These are phyloP conservation scores for Smallanthus sonchifolius DNA, from an alignment of 129 eudicot genomes.

Conservation along the genomic window DNA sequence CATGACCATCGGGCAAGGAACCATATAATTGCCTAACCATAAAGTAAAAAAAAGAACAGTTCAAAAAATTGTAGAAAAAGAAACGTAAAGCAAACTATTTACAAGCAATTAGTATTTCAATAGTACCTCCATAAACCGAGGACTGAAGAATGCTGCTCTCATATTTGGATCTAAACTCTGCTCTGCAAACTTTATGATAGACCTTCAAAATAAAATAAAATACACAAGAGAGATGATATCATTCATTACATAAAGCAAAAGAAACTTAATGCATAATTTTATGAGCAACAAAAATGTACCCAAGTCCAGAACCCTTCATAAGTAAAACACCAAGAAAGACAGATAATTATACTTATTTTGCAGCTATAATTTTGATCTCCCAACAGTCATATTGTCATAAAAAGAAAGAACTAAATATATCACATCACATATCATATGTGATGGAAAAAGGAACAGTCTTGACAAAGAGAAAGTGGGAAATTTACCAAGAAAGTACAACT, in stretches of 20 bases:
- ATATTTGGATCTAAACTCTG: constrained; percentile 76
- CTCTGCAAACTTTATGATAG: constrained; percentile 82
- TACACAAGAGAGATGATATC: background rate
- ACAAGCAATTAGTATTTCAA: constrained; percentile 7
- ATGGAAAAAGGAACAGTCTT: constrained; percentile 1
- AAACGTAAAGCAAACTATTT: background rate
- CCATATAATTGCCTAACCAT: constrained; percentile 81
- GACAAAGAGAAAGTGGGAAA: constrained; percentile 11
- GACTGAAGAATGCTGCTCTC: constrained; percentile 88
- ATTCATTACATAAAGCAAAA: constrained; percentile 1
- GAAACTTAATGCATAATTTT: background rate
- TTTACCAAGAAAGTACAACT: constrained; percentile 72
- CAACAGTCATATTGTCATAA: background rate
- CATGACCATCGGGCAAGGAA: constrained; percentile 88
- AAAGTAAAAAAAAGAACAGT: constrained; percentile 8
- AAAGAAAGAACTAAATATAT: background rate
- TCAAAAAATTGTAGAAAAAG: constrained; percentile 10
- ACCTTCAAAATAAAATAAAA: constrained; percentile 42
- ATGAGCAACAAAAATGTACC: background rate
- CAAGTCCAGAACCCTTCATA: background rate
- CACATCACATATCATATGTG: constrained; percentile 6
- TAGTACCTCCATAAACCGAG: constrained; percentile 94
- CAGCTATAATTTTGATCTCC: background rate
- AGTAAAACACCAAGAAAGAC: background rate
- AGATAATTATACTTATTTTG: background rate